Evolutionary conservation across 192 early-diverging fungal genomes (phyloP), one percentile per base, ranked within the genome.

Genomic region (Chytriomyces hyalinus): DNA sequence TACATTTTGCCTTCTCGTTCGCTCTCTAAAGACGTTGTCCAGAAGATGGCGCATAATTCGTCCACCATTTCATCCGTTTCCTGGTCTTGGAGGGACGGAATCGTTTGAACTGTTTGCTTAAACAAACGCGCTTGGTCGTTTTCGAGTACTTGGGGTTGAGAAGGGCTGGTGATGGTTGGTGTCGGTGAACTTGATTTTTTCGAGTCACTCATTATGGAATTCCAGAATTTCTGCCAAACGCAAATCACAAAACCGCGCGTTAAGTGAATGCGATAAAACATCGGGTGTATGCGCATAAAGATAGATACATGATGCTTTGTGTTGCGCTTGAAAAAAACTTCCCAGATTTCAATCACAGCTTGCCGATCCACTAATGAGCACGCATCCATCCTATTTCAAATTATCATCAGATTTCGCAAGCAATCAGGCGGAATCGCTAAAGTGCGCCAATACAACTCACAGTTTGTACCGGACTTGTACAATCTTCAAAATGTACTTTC

Each of bases 311-410:
- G 53, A 20, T 57, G 53, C 2, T 57, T 57, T 57, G 13, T 13
- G 20, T 57, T 57, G 13, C 53, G 13, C 53, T 57, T 57, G 53
- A 57, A 57, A 20, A 57, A 57, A 13, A 57, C 15, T 46, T 73
- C 72, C 28, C 61, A 45, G 7, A 73, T 62, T 48, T 73, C 72
- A 3, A 73, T n/a, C 6, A 43, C 57, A n/a, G 17, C 20, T 3
- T 20, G 20, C 20, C 46, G 24, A 20, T 73, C 72, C 10, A 49
- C 6, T 11, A 44, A 10, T 7, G 26, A 44, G 46, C 72, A 73
- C 11, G 57, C n/a, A 46, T 50, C 72, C 7, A 73, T 57, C 5
- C 53, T 57, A n/a, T n/a, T n/a, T 20, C 2, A 13, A 57, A 13
- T 57, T 5, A 20, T 5, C 20, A 5, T 13, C 13, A 57, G 20